phyloP scores from a whole-genome alignment of 169 alveolate genomes.

The Theileria equi region DNA sequence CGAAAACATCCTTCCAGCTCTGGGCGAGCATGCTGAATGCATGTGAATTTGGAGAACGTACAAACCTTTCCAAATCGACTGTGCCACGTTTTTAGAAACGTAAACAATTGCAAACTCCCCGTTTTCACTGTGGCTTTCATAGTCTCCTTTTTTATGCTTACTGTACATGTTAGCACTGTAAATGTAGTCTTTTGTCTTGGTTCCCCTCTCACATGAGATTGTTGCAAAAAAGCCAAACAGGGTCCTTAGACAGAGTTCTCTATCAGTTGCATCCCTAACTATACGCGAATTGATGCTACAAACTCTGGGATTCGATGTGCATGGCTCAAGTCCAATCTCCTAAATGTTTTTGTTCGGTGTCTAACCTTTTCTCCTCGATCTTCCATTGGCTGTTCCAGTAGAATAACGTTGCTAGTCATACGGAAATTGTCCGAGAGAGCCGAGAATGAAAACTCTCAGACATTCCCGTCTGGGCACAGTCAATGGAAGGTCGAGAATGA shows the following conservation, averaged over 20 bases:
- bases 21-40: constrained; percentile 48
- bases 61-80: constrained; percentile 53
- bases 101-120: constrained; percentile 39
- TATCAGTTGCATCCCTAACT: constrained; percentile 32
- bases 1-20: constrained; percentile 25
- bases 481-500: too few relatives aligned
- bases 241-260: constrained; percentile 44
- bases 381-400: too few relatives aligned
- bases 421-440: too few relatives aligned
- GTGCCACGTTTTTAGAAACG: constrained; percentile 26
- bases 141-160: too few relatives aligned
- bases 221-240: constrained; percentile 49
- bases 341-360: too few relatives aligned
- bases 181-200: constrained; percentile 26
- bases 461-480: too few relatives aligned
- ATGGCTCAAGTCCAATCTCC: constrained; percentile 50
- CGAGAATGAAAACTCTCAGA: too few relatives aligned
- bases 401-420: too few relatives aligned
- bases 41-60: background rate
- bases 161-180: too few relatives aligned
- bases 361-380: too few relatives aligned
- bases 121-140: too few relatives aligned
- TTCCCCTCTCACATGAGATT: constrained; percentile 16
- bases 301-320: constrained; percentile 4
- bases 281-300: constrained; percentile 21